These are phyloP conservation scores for Talaromyces verruculosus DNA, from an alignment of 2,329 filamentous ascomycete species.

Conservation along the genomic window DNA sequence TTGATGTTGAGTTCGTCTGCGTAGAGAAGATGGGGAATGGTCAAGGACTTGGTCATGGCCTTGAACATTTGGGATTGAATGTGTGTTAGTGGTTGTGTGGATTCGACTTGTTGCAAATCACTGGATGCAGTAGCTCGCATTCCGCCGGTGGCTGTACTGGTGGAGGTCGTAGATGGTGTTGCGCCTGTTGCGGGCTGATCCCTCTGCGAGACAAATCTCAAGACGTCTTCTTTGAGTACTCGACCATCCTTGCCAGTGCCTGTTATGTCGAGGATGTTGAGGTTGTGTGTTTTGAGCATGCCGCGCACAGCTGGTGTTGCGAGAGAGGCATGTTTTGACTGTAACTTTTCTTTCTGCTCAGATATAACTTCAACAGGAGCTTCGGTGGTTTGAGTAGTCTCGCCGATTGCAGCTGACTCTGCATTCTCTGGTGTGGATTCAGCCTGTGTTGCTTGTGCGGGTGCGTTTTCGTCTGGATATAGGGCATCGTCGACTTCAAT, in stretches of 20 bases:
- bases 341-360: slow-evolving; percentile 14
- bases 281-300: slow-evolving; percentile 72
- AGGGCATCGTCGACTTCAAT: slow-evolving; percentile 86
- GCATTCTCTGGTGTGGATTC: slow-evolving; percentile 29
- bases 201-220: slow-evolving; percentile 63
- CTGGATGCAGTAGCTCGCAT: slow-evolving; percentile 37
- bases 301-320: slow-evolving; percentile 93
- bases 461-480: slow-evolving; percentile 57
- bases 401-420: slow-evolving; percentile 19
- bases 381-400: neutral
- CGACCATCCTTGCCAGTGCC: slow-evolving; percentile 90
- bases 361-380: slow-evolving; percentile 23
- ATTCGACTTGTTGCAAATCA: slow-evolving; percentile 62
- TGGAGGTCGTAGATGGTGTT: neutral
- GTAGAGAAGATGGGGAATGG: slow-evolving; percentile 93
- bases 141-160: slow-evolving; percentile 22
- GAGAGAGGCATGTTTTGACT: slow-evolving; percentile 68
- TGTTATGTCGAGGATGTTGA: slow-evolving; percentile 74
- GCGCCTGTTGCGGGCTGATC: slow-evolving; percentile 37
- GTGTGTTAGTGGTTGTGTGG: slow-evolving; percentile 66
- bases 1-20: slow-evolving; percentile 86
- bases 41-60: slow-evolving; percentile 87
- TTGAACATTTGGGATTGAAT: slow-evolving; percentile 96
- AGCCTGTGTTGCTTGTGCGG: slow-evolving; percentile 26
- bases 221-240: slow-evolving; percentile 89